These are phyloP conservation scores for Exophiala mesophila DNA, from an alignment of 2,329 filamentous ascomycete species.

Conservation along the genomic window DNA sequence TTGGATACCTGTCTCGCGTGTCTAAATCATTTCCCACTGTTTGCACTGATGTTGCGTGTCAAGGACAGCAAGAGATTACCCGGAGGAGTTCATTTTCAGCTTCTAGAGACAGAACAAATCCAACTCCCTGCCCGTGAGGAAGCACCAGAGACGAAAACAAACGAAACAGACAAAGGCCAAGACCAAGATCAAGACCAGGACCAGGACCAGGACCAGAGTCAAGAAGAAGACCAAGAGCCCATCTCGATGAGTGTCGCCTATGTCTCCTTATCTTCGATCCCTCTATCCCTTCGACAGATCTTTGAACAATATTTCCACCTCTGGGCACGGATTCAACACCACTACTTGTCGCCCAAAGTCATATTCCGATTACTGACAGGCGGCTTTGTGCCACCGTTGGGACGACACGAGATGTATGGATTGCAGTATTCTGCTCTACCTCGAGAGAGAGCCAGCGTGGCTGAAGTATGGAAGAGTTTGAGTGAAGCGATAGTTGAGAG, in stretches of 20 bases:
- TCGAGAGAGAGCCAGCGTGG: slow-evolving; percentile 69
- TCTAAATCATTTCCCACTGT: slow-evolving; percentile 94
- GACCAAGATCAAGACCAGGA: slow-evolving; percentile 4
- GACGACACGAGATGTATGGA: slow-evolving; percentile 89
- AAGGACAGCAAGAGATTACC: slow-evolving; percentile 89
- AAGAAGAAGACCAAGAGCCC: slow-evolving; percentile 13
- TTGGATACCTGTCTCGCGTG: slow-evolving; percentile 90
- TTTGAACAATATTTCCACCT: slow-evolving; percentile 98
- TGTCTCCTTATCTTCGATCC: slow-evolving; percentile 62
- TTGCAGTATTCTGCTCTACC: slow-evolving; percentile 98
- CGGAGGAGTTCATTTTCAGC: slow-evolving; percentile 47
- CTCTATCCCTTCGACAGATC: slow-evolving; percentile 85
- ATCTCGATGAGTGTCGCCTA: slow-evolving; percentile 16
- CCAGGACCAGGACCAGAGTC: slow-evolving; percentile 18
- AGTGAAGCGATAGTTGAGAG: slow-evolving; percentile 39
- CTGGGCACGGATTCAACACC: slow-evolving; percentile 83
- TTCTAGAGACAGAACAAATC: slow-evolving; percentile 13
- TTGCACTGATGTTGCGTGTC: slow-evolving; percentile 89
- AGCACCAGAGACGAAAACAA: background rate
- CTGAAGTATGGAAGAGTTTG: slow-evolving; percentile 77
- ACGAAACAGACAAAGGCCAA: background rate
- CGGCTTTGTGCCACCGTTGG: slow-evolving; percentile 89
- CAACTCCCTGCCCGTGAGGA: slow-evolving; percentile 11
- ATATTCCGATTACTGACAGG: slow-evolving; percentile 83
- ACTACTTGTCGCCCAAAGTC: slow-evolving; percentile 87